Evolutionary conservation across 1,284 basidiomycete species (phyloP).

Genomic region (Ganoderma meredithae): DNA sequence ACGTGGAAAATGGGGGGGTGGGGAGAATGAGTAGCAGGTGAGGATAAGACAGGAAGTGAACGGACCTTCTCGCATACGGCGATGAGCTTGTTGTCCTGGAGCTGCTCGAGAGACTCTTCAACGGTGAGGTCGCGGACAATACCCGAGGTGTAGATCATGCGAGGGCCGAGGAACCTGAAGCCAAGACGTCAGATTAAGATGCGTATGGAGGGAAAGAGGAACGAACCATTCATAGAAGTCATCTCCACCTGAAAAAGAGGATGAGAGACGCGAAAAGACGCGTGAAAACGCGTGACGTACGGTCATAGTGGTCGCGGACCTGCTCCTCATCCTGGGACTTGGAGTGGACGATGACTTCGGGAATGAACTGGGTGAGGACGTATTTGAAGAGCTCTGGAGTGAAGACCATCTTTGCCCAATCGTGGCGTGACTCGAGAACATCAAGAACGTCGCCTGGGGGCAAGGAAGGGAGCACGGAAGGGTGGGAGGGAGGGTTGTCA

Average conservation of each 20-base stretch:
- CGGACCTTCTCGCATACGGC: slow-evolving; percentile 88
- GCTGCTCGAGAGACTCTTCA: slow-evolving; percentile 90
- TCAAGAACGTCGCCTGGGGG: slow-evolving; percentile 88
- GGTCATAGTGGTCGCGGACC: slow-evolving; percentile 96
- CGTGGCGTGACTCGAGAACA: slow-evolving; percentile 92
- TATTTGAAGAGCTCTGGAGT: slow-evolving; percentile 94
- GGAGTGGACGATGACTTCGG: slow-evolving; percentile 93
- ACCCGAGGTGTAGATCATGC: slow-evolving; percentile 98
- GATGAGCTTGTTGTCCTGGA: slow-evolving; percentile 98
- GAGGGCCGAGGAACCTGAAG: slow-evolving; percentile 88
- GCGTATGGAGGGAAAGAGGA: neutral
- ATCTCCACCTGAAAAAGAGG: slow-evolving; percentile 67
- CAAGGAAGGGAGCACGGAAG: slow-evolving; percentile 1
- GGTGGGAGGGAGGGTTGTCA: neutral
- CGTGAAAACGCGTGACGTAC: slow-evolving; percentile 50
- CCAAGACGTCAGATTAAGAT: slow-evolving; percentile 11
- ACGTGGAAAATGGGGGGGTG: neutral
- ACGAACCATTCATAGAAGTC: slow-evolving; percentile 90
- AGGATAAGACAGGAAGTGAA: neutral
- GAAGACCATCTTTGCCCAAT: slow-evolving; percentile 93
- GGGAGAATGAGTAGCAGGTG: neutral
- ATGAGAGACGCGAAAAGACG: slow-evolving; percentile 35
- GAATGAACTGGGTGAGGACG: slow-evolving; percentile 88
- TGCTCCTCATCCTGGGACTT: slow-evolving; percentile 94
- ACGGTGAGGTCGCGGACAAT: slow-evolving; percentile 80